phyloP scores from a whole-genome alignment of 352 stramenopile genomes.

The Phytophthora boehmeriae region DNA sequence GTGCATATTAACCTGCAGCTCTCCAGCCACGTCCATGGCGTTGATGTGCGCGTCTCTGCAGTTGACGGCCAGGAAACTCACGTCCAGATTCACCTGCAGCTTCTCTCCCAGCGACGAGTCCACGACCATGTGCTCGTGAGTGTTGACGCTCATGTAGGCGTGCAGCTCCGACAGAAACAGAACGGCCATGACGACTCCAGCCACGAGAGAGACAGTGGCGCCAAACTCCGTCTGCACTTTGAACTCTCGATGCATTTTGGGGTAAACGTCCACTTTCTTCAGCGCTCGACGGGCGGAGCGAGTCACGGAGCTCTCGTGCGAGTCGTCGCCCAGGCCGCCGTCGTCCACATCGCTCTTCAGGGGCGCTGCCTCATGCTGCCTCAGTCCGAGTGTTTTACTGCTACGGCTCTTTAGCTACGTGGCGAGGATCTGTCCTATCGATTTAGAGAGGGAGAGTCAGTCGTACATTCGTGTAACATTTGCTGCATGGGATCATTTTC shows the following conservation, averaged over 20 bases:
- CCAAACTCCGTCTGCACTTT: constrained; percentile 95
- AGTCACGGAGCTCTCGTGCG: constrained; percentile 41
- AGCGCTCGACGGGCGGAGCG: constrained; percentile 64
- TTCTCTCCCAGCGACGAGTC: constrained; percentile 95
- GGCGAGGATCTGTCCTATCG: not conserved
- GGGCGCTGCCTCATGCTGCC: constrained; percentile 59
- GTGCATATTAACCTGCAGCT: constrained; percentile 97
- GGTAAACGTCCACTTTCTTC: constrained; percentile 92
- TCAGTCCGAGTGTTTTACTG: not conserved
- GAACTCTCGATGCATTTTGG: constrained; percentile 96
- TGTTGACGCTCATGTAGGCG: constrained; percentile 80
- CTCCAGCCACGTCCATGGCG: constrained; percentile 98
- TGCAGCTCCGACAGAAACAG: constrained; percentile 80
- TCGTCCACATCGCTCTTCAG: constrained; percentile 71
- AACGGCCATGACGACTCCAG: constrained; percentile 20
- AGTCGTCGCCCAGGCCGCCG: constrained; percentile 29
- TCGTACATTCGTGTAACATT: constrained; percentile 6
- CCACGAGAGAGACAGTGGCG: constrained; percentile 49
- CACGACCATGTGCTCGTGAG: constrained; percentile 95
- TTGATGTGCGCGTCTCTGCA: constrained; percentile 98
- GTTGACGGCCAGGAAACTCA: constrained; percentile 97
- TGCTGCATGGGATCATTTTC: not conserved
- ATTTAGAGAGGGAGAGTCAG: constrained; percentile 11
- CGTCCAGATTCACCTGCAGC: constrained; percentile 97
- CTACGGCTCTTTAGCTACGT: not conserved